phyloP scores from a whole-genome alignment of 169 alveolate genomes.

The Miamiensis avidus region DNA sequence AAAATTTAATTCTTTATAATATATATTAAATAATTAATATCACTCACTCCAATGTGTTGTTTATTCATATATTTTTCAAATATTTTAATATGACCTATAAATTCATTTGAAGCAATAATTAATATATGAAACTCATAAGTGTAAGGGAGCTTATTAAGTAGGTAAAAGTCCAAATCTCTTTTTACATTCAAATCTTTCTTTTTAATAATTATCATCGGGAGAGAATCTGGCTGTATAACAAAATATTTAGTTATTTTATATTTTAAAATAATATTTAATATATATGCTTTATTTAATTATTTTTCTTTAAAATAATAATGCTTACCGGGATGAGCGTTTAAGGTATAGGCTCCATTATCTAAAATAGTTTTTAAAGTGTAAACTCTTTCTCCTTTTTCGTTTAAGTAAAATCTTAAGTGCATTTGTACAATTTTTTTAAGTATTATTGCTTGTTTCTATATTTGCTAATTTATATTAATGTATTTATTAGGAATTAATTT shows the following conservation, averaged over 20 bases:
- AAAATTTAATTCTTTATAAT: no score
- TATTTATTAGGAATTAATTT: no score
- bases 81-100: not conserved
- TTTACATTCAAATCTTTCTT: constrained; percentile 51
- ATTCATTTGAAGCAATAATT: no score
- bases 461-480: no score
- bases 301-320: not conserved
- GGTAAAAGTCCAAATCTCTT: constrained; percentile 44
- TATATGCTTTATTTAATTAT: not conserved
- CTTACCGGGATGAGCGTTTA: constrained; percentile 67
- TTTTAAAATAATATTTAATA: not conserved
- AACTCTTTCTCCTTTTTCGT: constrained; percentile 62
- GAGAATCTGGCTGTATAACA: constrained; percentile 38
- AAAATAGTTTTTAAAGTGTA: constrained; percentile 53
- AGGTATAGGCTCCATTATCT: constrained; percentile 50
- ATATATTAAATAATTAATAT: no score
- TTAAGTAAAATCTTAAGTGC: constrained; percentile 60
- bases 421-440: no score
- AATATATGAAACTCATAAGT: constrained; percentile 15
- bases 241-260: no score
- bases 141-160: constrained; percentile 42
- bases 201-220: constrained; percentile 51
- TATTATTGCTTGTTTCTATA: no score
- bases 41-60: no score
- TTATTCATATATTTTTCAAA: no score